These are phyloP conservation scores for Fusarium humuli DNA, from an alignment of 2,329 filamentous ascomycete species.

Conservation along the genomic window DNA sequence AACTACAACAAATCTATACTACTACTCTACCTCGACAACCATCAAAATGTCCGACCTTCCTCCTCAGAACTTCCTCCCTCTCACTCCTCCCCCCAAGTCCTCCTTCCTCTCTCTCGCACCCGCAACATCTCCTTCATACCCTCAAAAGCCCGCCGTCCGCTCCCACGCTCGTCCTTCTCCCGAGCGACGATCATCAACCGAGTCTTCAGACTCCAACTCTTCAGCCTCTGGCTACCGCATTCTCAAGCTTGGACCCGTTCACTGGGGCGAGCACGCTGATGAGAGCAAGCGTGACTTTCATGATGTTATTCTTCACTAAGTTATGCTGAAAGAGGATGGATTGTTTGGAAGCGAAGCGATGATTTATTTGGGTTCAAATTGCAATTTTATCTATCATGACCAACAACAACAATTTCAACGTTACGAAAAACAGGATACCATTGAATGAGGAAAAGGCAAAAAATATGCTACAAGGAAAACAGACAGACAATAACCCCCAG, in stretches of 20 bases:
- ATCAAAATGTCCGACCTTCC: constrained; percentile 43
- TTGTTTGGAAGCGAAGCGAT: constrained; percentile 25
- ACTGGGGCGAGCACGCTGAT: constrained; percentile 70
- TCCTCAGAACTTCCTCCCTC: constrained; percentile 45
- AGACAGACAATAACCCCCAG: background rate
- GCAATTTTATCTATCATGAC: constrained; percentile 1
- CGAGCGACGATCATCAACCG: constrained; percentile 62
- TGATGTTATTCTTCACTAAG: constrained; percentile 58
- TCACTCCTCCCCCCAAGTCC: constrained; percentile 42
- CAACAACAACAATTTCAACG: background rate
- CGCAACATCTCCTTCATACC: constrained; percentile 67
- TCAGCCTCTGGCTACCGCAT: constrained; percentile 60
- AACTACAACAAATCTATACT: constrained; percentile 12
- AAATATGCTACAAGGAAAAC: background rate
- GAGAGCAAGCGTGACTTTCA: constrained; percentile 68
- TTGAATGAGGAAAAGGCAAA: background rate
- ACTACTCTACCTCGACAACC: background rate
- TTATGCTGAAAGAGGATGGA: background rate
- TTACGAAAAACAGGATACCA: constrained; percentile 8
- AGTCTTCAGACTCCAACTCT: constrained; percentile 48
- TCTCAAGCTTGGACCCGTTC: constrained; percentile 73
- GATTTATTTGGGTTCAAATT: constrained; percentile 18
- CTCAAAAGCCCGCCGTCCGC: constrained; percentile 54
- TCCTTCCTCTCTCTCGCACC: constrained; percentile 70
- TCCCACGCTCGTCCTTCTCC: constrained; percentile 41